Evolutionary conservation across 2,329 filamentous ascomycete genomes (phyloP), one percentile per base, ranked within the genome.

Genomic region (Colletotrichum shisoi): DNA sequence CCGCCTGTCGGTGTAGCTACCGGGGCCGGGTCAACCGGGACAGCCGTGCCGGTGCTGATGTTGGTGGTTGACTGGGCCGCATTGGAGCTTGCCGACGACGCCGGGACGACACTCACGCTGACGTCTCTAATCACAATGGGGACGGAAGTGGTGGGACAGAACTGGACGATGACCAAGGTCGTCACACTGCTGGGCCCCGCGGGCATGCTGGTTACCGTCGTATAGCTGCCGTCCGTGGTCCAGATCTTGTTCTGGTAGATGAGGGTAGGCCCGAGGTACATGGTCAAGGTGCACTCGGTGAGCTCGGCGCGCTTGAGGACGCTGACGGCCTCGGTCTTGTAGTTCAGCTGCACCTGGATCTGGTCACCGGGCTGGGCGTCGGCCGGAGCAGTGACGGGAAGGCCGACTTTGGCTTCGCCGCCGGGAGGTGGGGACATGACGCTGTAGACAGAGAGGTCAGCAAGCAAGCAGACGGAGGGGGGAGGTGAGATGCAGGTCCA

Each of bases 231-330:
- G 31, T 61, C 62, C 11, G 62, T 61, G 17, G 62, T 61, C 57
- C 57, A 65, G 27, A 65, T 62, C 15, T 27, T 65, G 49, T 31
- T 53, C 8, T 46, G 37, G 4, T 62, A 61, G 40, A 65, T 65
- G 17, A 61, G 27, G 4, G 46, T 57, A 17, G n/a, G 21, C 13
- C 62, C 57, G 9, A 61, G 11, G 12, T 27, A 61, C 46, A 65
- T 62, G 0, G 48, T 61, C 31, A 62, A 39, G 17, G 49, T 65
- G 5, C 57, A 65, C 48, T 65, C 40, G 0, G 57, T 53, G 15
- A 65, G 62, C 0, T 52, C 37, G 17, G 62, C 62, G 12, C 62
- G 53, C 46, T 72, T 73, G 72, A 80, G 82, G 24, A 77, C 78
- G 6, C 4, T 42, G 39, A 15, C 39, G 39, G 13, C 39, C 39